Base-by-base conservation (phyloP, 768 basidiomycete species). In the Tylopilus rubrobrunneus region DNA sequence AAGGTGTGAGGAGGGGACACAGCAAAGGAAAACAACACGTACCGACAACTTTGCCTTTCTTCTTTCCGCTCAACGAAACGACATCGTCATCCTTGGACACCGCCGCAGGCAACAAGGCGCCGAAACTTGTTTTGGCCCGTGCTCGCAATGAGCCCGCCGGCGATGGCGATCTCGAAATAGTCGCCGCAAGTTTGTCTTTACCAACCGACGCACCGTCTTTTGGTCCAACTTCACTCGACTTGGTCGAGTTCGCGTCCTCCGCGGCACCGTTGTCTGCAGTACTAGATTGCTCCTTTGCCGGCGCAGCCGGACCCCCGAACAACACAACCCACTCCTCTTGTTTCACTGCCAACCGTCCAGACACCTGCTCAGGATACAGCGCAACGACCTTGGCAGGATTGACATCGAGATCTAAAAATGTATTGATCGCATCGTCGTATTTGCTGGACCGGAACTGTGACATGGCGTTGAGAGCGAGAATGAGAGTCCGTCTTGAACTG, bases 351-450 rank as follows among this genome's bases (percentile, higher is more conserved):
- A 98, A 71, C 31, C 89, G 78, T 7, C 96, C 96, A 1, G 92
- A 80, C 4, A 98, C 81, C 12, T 77, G 76, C 34, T 88, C 83
- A 0, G 92, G 89, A 68, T 92, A 99, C 7, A 98, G 73, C 2
- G 94, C 87, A 21, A 98, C 79, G 4, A 99, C 91, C 64, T 94
- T 92, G 0, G 95, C 92, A 0, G 97, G 97, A 63, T 95, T 95
- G 60, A 94, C 76, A 59, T 98, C 87, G 40, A 96, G 84, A 40
- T 87, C 83, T 45, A 94, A 80, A 68, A 98, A 94, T 0, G 85
- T 81, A 64, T 97, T 86, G 52, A 98, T 87, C 1, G 96, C 94
- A 1, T 75, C 71, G 56, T 89, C 86, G 63, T 83, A 95, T 53
- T 84, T 78, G 8, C 78, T 80, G 8, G 76, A 71, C 4, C 80